A percentile compares a stretch with the other conserved stretches of the same genome.
Evolutionary conservation across 345 rosid species (phyloP).

Genomic region (Pistacia vera): DNA sequence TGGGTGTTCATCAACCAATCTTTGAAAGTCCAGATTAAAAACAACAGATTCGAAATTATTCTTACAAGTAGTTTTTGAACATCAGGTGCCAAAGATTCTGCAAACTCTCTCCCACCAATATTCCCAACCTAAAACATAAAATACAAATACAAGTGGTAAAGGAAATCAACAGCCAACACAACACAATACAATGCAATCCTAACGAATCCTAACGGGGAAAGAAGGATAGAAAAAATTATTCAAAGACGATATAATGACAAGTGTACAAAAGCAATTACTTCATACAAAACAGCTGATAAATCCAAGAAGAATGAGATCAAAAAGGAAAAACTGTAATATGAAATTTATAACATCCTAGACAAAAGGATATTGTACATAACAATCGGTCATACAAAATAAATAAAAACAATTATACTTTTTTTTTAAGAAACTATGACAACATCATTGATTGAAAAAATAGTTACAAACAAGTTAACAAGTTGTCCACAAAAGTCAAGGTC

Average conservation of each 20-base stretch:
- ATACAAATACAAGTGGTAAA: slow-evolving; percentile 5
- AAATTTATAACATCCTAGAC: neutral
- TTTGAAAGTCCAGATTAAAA: slow-evolving; percentile 16
- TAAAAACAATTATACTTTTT: neutral
- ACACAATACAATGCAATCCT: neutral
- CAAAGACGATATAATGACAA: neutral
- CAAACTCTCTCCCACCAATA: slow-evolving; percentile 99
- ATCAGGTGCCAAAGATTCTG: slow-evolving; percentile 98
- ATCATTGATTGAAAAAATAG: no score
- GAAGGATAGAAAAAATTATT: neutral
- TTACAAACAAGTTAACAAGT: no score
- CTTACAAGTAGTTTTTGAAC: slow-evolving; percentile 98
- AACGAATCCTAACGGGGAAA: neutral
- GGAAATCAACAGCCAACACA: neutral
- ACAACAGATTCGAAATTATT: slow-evolving; percentile 4
- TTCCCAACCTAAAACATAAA: slow-evolving; percentile 86
- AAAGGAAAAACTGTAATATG: neutral
- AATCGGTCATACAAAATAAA: neutral
- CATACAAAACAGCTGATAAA: neutral
- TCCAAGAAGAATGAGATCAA: neutral
- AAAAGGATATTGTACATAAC: neutral
- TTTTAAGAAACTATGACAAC: no score
- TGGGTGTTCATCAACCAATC: slow-evolving; percentile 17
- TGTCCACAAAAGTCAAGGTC: no score
- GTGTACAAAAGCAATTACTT: neutral